A percentile compares a stretch with the other conserved stretches of the same genome.
phyloP scores from a whole-genome alignment of 2,329 filamentous ascomycete genomes.

The Fusarium liriodendri region DNA sequence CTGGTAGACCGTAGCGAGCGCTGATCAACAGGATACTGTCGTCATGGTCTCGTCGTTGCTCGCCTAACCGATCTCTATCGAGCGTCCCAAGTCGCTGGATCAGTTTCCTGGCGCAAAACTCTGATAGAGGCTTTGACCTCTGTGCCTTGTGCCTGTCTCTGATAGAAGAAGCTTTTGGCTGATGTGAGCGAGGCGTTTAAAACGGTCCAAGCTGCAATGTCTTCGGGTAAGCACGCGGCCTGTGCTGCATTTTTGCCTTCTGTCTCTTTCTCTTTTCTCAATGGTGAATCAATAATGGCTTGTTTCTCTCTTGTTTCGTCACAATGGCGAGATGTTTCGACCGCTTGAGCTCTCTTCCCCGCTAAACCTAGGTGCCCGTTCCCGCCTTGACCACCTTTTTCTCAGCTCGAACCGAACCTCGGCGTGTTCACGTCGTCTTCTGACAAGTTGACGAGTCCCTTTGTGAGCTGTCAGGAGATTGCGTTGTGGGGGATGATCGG shows the following conservation, averaged over 20 bases:
- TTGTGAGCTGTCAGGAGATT: constrained; percentile 34
- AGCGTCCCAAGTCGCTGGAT: neutral
- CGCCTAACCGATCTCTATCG: neutral
- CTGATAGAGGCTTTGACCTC: neutral
- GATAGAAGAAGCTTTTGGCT: neutral
- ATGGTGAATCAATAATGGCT: neutral
- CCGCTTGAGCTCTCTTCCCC: neutral
- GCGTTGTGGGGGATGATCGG: constrained; percentile 31
- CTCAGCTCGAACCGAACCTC: neutral
- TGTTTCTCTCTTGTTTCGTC: neutral
- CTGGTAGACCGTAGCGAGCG: neutral
- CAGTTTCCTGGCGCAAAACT: constrained; percentile 3
- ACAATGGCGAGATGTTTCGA: neutral
- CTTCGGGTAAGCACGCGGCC: neutral
- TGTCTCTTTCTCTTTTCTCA: too few relatives aligned
- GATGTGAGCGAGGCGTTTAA: neutral
- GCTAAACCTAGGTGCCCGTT: constrained; percentile 1
- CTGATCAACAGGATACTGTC: constrained; percentile 9
- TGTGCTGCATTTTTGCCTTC: neutral
- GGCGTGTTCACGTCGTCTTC: neutral
- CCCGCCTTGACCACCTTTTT: constrained; percentile 2
- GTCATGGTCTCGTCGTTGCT: constrained; percentile 18
- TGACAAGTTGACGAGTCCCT: neutral
- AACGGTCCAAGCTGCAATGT: neutral
- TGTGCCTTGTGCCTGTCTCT: neutral